Percentiles rank a stretch among this genome's conserved stretches.
Conservation (phyloP, 805 yeast genomes). For the Pichia manshurica region DNA sequence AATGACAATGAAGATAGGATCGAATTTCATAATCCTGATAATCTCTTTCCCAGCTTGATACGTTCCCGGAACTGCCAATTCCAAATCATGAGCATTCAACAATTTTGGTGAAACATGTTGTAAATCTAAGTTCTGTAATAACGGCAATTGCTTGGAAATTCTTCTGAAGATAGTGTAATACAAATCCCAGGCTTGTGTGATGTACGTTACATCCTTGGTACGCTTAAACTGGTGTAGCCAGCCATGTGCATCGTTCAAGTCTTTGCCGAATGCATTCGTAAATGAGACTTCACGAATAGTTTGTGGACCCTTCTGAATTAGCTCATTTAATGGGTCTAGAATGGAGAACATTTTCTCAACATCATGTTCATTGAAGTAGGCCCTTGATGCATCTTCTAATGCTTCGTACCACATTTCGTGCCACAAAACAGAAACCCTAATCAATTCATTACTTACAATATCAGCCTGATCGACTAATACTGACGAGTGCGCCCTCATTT, state of each 20-base stretch:
- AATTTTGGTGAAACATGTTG: conserved; percentile 93
- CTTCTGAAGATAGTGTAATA: conserved; percentile 91
- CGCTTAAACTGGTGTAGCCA: conserved; percentile 85
- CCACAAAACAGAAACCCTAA: conserved; percentile 94
- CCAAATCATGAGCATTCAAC: conserved; percentile 69
- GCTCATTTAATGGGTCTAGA: conserved; percentile 79
- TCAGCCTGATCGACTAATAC: conserved; percentile 86
- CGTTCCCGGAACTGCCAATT: conserved; percentile 91
- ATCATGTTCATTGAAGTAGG: conserved; percentile 90
- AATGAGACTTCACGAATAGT: conserved; percentile 91
- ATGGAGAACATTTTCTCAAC: conserved; percentile 92
- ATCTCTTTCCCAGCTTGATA: conserved; percentile 80
- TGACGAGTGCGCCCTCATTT: conserved; percentile 86
- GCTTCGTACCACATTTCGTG: conserved; percentile 98
- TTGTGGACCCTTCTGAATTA: conserved; percentile 82
- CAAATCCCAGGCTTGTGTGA: conserved; percentile 97
- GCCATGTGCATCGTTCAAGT: conserved; percentile 84
- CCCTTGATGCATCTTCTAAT: conserved; percentile 89
- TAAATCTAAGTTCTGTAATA: conserved; percentile 75
- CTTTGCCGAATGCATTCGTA: conserved; percentile 90
- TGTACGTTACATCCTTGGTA: conserved; percentile 77
- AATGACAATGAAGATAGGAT: conserved; percentile 78
- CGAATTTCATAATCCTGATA: conserved; percentile 66
- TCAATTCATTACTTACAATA: conserved; percentile 86
- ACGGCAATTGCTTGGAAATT: conserved; percentile 84